phyloP scores from a whole-genome alignment of 768 basidiomycete genomes.

The Boletus pseudopeckii region DNA sequence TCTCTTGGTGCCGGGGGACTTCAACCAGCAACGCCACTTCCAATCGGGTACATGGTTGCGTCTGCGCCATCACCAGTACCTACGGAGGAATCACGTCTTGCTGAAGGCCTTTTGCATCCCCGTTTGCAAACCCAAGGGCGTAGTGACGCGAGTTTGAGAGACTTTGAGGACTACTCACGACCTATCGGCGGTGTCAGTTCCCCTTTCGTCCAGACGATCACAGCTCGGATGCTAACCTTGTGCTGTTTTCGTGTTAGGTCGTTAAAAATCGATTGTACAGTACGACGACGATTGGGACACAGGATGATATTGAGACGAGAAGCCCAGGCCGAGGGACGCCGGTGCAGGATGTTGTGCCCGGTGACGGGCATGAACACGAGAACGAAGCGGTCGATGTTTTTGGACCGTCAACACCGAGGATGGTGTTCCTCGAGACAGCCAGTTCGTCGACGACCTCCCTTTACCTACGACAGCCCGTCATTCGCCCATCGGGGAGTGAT shows the following conservation, averaged over 20 bases:
- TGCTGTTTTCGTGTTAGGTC: slow-evolving; percentile 10
- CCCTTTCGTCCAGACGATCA: not conserved
- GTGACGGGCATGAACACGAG: slow-evolving; percentile 3
- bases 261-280: slow-evolving; percentile 31
- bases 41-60: not conserved
- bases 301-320: slow-evolving; percentile 18
- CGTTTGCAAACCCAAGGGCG: slow-evolving; percentile 21
- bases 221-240: not conserved
- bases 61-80: slow-evolving; percentile 22
- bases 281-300: slow-evolving; percentile 33
- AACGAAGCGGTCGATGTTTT: slow-evolving; percentile 8
- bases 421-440: slow-evolving; percentile 7
- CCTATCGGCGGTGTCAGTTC: slow-evolving; percentile 31
- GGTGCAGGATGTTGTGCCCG: not conserved
- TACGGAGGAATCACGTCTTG: slow-evolving; percentile 25
- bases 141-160: slow-evolving; percentile 28
- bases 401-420: not conserved
- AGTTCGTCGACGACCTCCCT: slow-evolving; percentile 2
- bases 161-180: slow-evolving; percentile 34
- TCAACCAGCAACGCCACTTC: slow-evolving; percentile 1
- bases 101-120: slow-evolving; percentile 31
- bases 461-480: not conserved
- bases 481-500: not conserved
- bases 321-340: slow-evolving; percentile 4
- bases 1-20: not conserved